Evolutionary conservation across 768 basidiomycete genomes (phyloP).

Genomic region (Clathrus columnatus): DNA sequence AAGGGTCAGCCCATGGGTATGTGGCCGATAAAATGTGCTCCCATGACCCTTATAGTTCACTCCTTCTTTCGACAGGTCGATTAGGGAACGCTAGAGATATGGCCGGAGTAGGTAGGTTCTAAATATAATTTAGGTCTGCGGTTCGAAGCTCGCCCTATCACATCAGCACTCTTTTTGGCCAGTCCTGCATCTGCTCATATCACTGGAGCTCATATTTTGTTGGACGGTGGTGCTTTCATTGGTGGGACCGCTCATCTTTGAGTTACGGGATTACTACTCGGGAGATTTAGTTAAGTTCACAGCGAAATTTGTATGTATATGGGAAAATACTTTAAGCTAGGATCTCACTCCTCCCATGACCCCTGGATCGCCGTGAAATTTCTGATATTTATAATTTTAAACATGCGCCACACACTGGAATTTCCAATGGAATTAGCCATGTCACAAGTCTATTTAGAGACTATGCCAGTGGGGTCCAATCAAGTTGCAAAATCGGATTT

Average conservation of each 20-base stretch:
- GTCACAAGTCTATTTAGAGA: too few species aligned
- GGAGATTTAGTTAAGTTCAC: not conserved
- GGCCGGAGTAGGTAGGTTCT: conserved; percentile 46
- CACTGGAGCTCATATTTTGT: conserved; percentile 63
- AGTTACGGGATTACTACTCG: not conserved
- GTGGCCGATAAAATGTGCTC: conserved; percentile 2
- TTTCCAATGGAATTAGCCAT: too few species aligned
- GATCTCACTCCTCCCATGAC: too few species aligned
- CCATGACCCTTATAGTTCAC: not conserved
- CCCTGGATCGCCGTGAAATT: too few species aligned
- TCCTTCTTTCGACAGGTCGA: conserved; percentile 42
- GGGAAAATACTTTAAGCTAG: too few species aligned
- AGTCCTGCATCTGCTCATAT: conserved; percentile 67
- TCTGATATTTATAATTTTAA: too few species aligned
- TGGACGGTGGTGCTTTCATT: conserved; percentile 50
- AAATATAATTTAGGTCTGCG: conserved; percentile 3
- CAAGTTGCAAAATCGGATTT: too few species aligned
- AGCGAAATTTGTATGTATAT: too few species aligned
- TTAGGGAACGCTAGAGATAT: conserved; percentile 57
- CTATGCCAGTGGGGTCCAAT: too few species aligned
- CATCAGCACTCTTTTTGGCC: conserved; percentile 45
- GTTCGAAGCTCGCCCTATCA: not conserved
- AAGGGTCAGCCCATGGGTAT: conserved; percentile 56
- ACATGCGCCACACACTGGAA: too few species aligned
- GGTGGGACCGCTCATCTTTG: not conserved